Evolutionary conservation across 1,284 basidiomycete genomes (phyloP), one percentile per base, ranked within the genome.

Genomic region (Cutaneotrichosporon sp.): DNA sequence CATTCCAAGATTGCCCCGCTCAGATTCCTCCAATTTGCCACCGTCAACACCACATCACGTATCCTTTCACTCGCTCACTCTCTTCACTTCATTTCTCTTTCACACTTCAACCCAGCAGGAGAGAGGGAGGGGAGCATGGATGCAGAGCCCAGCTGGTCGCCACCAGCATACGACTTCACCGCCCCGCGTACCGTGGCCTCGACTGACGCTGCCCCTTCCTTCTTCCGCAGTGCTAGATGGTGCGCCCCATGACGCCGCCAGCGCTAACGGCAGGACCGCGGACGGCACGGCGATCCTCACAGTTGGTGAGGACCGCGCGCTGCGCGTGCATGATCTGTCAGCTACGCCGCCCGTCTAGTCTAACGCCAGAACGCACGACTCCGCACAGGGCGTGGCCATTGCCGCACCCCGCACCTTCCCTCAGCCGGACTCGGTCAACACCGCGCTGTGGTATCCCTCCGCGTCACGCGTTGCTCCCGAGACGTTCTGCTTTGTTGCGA

Each of bases 401-500:
- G 59, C 63, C 16, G 18, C 46, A 2, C 62, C 65, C 7, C 56
- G 62, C n/a, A 20, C 59, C 2, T 70, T 86, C 45, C 59, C 68
- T 1, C 89, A 91, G 73, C 80, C 89, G 0, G 84, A 87, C 1
- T 84, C 91, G 0, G 85, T 92, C 46, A 82, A 91, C 43, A 89
- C 90, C 57, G 88, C 86, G 65, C 66, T 82, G 7, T 95, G 92
- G 92, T 95, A 89, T 72, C 92, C 92, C 0, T 82, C 84, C 1
- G 91, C 92, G 0, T 85, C 85, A 6, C 67, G 78, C 0, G 69
- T 74, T 6, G 81, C 86, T 53, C 84, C 86, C 1, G 84, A 87
- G 0, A 82, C 87, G 1, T 93, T 85, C 75, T 95, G 92, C 77
- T 92, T 93, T 70, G 81, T 90, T 2, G 84, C 89, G 0, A 90